Conservation (phyloP, 257 asterid genomes). For the Solanum bulbocastanum region DNA sequence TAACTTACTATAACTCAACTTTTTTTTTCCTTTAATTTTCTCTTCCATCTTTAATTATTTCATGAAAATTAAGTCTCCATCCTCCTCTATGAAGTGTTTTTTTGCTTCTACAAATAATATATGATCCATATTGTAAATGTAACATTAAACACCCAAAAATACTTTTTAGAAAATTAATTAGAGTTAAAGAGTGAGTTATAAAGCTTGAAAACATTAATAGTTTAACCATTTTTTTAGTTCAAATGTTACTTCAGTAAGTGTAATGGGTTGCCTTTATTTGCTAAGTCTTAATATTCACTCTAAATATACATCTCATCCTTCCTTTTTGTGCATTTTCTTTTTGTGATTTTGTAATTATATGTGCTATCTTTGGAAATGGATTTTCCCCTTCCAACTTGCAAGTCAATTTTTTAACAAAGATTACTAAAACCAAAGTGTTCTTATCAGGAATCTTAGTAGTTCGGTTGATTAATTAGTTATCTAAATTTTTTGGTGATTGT, state of each 20-base stretch:
- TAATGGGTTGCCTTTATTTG: slow-evolving; percentile 13
- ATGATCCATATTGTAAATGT: not conserved
- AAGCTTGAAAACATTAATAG: not conserved
- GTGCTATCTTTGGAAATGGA: not conserved
- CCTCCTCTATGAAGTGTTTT: not conserved
- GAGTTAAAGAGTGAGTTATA: not conserved
- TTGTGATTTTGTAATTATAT: not conserved
- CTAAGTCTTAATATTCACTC: slow-evolving; percentile 31
- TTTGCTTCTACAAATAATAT: not conserved
- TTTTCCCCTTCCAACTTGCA: not conserved
- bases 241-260: slow-evolving; percentile 31
- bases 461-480: no score
- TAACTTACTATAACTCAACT: not conserved
- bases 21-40: not conserved
- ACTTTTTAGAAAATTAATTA: not conserved
- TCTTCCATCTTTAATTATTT: not conserved
- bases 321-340: not conserved
- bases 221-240: slow-evolving; percentile 20
- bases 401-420: not conserved
- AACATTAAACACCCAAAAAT: not conserved
- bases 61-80: not conserved
- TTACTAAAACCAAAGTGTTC: not conserved
- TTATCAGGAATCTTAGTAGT: not conserved
- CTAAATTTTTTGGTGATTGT: not conserved
- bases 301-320: slow-evolving; percentile 17